phyloP scores from a whole-genome alignment of 73 alveolate genomes.

The Halteria grandinella region DNA sequence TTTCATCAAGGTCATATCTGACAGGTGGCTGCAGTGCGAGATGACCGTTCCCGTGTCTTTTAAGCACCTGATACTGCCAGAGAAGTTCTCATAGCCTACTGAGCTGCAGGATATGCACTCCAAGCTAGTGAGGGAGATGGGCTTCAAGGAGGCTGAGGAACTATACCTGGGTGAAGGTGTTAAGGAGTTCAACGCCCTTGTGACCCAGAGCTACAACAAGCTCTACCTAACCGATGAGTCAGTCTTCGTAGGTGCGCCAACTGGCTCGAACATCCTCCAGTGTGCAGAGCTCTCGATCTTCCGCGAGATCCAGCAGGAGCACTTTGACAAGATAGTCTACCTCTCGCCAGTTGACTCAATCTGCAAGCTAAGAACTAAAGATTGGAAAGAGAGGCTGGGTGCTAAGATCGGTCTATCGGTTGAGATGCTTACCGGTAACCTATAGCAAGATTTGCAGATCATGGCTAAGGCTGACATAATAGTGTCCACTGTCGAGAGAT shows the following conservation, averaged over 20 bases:
- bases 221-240: constrained; percentile 88
- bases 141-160: constrained; percentile 74
- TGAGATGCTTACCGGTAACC: constrained; percentile 58
- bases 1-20: constrained; percentile 92
- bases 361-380: constrained; percentile 47
- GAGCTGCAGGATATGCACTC: constrained; percentile 75
- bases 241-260: constrained; percentile 93
- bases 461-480: constrained; percentile 50
- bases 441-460: constrained; percentile 49
- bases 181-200: constrained; percentile 87
- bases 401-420: constrained; percentile 50
- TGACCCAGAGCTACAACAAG: constrained; percentile 89
- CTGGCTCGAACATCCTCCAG: constrained; percentile 78
- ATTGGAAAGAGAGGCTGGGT: constrained; percentile 57
- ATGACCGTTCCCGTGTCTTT: constrained; percentile 94
- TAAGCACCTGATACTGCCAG: constrained; percentile 98
- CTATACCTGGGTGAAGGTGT: constrained; percentile 47
- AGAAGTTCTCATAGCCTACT: constrained; percentile 90
- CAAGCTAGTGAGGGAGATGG: constrained; percentile 74
- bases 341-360: constrained; percentile 71
- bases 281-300: constrained; percentile 88
- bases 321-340: constrained; percentile 75
- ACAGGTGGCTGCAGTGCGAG: constrained; percentile 97
- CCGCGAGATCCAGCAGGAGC: constrained; percentile 76
- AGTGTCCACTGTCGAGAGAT: constrained; percentile 81